phyloP scores from a whole-genome alignment of 306 rosid species.

The Citrullus colocynthis region DNA sequence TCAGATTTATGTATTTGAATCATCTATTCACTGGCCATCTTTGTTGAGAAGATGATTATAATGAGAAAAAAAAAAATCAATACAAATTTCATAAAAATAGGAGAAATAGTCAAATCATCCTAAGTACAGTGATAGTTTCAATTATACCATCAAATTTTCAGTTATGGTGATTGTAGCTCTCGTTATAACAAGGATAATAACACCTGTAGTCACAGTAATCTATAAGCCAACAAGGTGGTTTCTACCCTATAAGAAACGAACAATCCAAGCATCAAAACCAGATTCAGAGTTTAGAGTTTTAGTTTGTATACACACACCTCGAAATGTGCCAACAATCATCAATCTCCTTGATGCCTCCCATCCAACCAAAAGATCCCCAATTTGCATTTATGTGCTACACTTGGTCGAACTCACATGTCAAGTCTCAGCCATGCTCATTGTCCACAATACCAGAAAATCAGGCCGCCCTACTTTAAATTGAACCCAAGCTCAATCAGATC shows the following conservation, averaged over 20 bases:
- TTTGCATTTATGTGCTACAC: constrained; percentile 65
- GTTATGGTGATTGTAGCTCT: constrained; percentile 64
- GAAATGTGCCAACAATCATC: constrained; percentile 76
- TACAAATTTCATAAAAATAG: too few relatives aligned
- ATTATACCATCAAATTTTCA: background rate
- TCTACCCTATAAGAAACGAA: constrained; percentile 48
- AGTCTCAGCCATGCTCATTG: constrained; percentile 91
- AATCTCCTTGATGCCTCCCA: constrained; percentile 73
- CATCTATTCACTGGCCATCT: too few relatives aligned
- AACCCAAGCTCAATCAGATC: constrained; percentile 82
- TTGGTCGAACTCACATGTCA: constrained; percentile 83
- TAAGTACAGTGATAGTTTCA: too few relatives aligned
- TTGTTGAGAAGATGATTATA: background rate
- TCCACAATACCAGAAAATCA: constrained; percentile 48
- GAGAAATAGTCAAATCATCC: too few relatives aligned
- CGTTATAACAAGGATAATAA: constrained; percentile 50
- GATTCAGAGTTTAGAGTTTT: constrained; percentile 54
- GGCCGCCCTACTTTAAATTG: constrained; percentile 43
- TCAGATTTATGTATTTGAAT: too few relatives aligned
- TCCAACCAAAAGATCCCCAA: constrained; percentile 62
- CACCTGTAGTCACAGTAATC: constrained; percentile 42
- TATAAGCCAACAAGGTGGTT: constrained; percentile 51
- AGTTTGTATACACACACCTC: constrained; percentile 63
- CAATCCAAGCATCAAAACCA: constrained; percentile 40
- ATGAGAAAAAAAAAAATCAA: background rate